Percentiles rank a stretch among this genome's conserved stretches.
Evolutionary conservation across 2,329 filamentous ascomycete species (phyloP).

Genomic region (Atkinsonella texensis): DNA sequence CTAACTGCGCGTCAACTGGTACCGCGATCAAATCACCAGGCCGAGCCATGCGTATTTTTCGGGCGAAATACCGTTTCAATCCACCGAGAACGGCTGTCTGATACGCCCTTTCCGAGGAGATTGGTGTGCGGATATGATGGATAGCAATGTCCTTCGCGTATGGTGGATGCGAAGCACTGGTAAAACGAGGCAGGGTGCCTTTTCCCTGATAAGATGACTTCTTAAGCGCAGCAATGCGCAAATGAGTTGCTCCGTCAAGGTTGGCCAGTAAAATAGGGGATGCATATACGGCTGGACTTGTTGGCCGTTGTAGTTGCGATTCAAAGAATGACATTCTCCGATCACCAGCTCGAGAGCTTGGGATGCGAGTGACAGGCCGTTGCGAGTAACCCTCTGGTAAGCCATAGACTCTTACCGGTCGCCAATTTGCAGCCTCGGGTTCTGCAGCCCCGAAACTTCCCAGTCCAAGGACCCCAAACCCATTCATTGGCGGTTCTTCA

Average conservation of each 20-base stretch:
- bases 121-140: constrained; percentile 76
- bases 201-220: constrained; percentile 36
- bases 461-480: constrained; percentile 53
- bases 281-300: constrained; percentile 54
- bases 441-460: constrained; percentile 44
- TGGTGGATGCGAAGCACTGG: constrained; percentile 42
- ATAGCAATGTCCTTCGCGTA: constrained; percentile 69
- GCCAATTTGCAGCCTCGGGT: constrained; percentile 55
- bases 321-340: constrained; percentile 52
- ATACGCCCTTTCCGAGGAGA: constrained; percentile 73
- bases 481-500: constrained; percentile 59
- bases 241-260: constrained; percentile 62
- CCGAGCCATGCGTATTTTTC: constrained; percentile 69
- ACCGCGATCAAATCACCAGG: constrained; percentile 82
- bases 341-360: constrained; percentile 39
- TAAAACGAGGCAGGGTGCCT: constrained; percentile 43
- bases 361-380: constrained; percentile 48
- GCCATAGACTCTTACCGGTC: constrained; percentile 79
- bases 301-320: constrained; percentile 51
- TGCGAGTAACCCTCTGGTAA: constrained; percentile 64
- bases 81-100: constrained; percentile 80
- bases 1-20: constrained; percentile 75
- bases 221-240: constrained; percentile 64
- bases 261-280: constrained; percentile 85
- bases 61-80: constrained; percentile 79